phyloP scores from a whole-genome alignment of 371 early-diverging fungal species.

The Thermomucor indicae-seudaticae region DNA sequence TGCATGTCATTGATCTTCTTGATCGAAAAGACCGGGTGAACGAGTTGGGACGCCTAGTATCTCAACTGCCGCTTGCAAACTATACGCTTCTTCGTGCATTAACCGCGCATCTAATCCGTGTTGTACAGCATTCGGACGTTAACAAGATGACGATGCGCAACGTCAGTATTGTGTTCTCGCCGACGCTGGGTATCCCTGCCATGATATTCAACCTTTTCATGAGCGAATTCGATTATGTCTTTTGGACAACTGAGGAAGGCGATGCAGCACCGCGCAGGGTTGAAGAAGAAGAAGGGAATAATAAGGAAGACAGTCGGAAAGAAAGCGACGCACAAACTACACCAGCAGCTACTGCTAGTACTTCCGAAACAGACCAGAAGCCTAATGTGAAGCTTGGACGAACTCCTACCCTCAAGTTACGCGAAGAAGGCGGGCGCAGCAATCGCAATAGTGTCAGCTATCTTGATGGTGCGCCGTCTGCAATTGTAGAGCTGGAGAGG shows the following conservation, averaged over 20 bases:
- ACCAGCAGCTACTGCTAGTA: neutral
- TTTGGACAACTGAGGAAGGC: conserved; percentile 46
- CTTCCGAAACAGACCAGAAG: neutral
- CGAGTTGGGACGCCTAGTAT: conserved; percentile 55
- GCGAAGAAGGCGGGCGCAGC: conserved; percentile 18
- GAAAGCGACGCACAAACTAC: neutral
- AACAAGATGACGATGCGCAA: conserved; percentile 78
- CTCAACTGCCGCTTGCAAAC: conserved; percentile 54
- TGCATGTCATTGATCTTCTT: conserved; percentile 59
- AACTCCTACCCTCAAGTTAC: conserved; percentile 14
- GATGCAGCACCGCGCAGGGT: conserved; percentile 10
- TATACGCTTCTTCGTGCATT: conserved; percentile 59
- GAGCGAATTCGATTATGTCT: conserved; percentile 65
- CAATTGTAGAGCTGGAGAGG: conserved; percentile 38
- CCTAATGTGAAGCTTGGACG: conserved; percentile 1
- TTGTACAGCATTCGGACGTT: conserved; percentile 54
- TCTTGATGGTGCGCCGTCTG: conserved; percentile 37
- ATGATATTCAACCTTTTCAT: conserved; percentile 66
- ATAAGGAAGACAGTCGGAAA: conserved; percentile 4
- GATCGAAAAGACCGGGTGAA: conserved; percentile 59
- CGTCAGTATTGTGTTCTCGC: conserved; percentile 73
- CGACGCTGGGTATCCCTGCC: conserved; percentile 68
- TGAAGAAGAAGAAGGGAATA: conserved; percentile 16
- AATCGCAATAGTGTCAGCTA: conserved; percentile 47
- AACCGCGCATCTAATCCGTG: conserved; percentile 60